Evolutionary conservation across 192 early-diverging fungal species (phyloP).

Genomic region (Coemansia sp.): DNA sequence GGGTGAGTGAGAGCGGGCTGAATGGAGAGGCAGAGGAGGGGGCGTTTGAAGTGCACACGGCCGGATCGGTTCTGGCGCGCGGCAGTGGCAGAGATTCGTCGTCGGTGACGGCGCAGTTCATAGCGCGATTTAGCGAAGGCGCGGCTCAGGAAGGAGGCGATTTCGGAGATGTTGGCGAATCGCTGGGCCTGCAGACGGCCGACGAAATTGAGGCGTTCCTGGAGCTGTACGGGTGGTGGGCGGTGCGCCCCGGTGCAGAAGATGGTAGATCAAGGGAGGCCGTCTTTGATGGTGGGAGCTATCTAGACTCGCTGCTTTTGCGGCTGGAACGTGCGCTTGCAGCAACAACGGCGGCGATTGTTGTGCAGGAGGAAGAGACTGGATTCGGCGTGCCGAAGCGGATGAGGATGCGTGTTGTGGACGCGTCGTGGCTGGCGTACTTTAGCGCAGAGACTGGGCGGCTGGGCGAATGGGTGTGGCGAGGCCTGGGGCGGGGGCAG

Average conservation of each 20-base stretch:
- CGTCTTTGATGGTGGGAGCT: too few species aligned
- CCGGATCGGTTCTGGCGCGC: slow-evolving; percentile 8
- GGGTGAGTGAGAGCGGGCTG: not conserved
- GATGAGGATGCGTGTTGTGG: not conserved
- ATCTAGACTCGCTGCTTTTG: slow-evolving; percentile 10
- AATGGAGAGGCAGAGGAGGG: not conserved
- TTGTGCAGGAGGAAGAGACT: not conserved
- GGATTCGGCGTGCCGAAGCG: not conserved
- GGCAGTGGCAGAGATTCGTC: not conserved
- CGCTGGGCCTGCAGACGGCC: slow-evolving; percentile 16
- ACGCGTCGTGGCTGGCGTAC: not conserved
- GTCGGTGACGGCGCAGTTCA: slow-evolving; percentile 11
- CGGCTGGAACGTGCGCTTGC: slow-evolving; percentile 1
- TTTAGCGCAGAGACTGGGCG: not conserved
- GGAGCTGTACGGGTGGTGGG: slow-evolving; percentile 22
- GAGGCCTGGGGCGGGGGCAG: slow-evolving; percentile 1
- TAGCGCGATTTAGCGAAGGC: slow-evolving; percentile 16
- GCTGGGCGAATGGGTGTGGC: slow-evolving; percentile 19
- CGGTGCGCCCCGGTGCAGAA: too few species aligned
- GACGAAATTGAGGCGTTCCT: slow-evolving; percentile 18
- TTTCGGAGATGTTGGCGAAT: not conserved
- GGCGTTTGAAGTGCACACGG: slow-evolving; percentile 18
- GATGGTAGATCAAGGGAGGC: not conserved
- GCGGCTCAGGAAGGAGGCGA: not conserved
- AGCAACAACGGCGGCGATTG: not conserved